Conservation (phyloP, 495 filamentous ascomycete genomes). For the Aspergillus wentii region DNA sequence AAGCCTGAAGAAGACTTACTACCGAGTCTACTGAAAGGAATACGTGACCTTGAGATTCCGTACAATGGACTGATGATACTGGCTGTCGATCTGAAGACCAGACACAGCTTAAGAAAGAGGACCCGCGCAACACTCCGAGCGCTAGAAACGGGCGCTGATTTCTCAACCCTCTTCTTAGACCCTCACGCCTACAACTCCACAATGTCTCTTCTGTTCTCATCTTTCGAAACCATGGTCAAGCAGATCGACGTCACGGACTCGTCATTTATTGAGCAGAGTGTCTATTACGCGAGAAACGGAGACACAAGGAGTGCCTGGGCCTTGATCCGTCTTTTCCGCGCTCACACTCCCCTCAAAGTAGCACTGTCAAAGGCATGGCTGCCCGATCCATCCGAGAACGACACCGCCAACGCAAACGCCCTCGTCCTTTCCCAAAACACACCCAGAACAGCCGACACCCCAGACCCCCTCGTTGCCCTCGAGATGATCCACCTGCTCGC, state of each 20-base stretch:
- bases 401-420: constrained; percentile 6
- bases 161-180: constrained; percentile 28
- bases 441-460: constrained; percentile 13
- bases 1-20: constrained; percentile 17
- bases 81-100: constrained; percentile 22
- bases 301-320: constrained; percentile 27
- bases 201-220: constrained; percentile 17
- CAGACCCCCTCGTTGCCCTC: constrained; percentile 33
- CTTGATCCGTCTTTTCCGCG: constrained; percentile 29
- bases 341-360: constrained; percentile 36
- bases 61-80: constrained; percentile 25
- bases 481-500: constrained; percentile 38
- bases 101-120: constrained; percentile 17
- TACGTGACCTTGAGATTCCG: constrained; percentile 30
- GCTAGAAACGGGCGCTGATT: constrained; percentile 25
- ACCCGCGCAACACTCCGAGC: constrained; percentile 19
- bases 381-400: constrained; percentile 23
- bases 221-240: constrained; percentile 27
- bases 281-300: constrained; percentile 28
- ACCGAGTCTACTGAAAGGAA: constrained; percentile 20
- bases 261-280: constrained; percentile 18
- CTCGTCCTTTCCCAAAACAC: constrained; percentile 26
- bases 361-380: constrained; percentile 31
- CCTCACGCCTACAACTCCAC: constrained; percentile 21
- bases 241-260: constrained; percentile 31